Percentiles rank a stretch among this genome's conserved stretches.
These are phyloP conservation scores for Hygrophila difformis DNA, from an alignment of 257 asterid genomes.

Conservation along the genomic window DNA sequence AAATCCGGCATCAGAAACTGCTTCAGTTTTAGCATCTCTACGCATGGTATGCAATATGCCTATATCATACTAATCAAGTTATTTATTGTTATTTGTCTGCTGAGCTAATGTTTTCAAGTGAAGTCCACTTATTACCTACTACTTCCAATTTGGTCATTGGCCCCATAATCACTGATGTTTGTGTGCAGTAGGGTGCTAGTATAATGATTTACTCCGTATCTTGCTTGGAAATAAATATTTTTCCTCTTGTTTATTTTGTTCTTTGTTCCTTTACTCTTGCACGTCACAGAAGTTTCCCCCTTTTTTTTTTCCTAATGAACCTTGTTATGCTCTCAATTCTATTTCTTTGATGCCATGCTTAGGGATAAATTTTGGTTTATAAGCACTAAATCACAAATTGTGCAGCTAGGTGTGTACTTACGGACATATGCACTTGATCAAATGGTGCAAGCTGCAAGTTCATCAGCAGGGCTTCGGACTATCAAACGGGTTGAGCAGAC, in stretches of 20 bases:
- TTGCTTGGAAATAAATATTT: not conserved
- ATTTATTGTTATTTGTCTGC: slow-evolving; percentile 6
- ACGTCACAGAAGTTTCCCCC: no score
- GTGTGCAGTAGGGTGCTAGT: slow-evolving; percentile 1
- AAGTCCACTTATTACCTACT: not conserved
- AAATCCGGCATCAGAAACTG: slow-evolving; percentile 61
- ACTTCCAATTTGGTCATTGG: not conserved
- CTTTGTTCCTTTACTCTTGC: no score
- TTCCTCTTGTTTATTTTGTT: no score
- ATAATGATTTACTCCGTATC: not conserved
- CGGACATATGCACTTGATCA: slow-evolving; percentile 86
- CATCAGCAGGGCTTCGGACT: slow-evolving; percentile 94
- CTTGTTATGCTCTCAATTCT: not conserved
- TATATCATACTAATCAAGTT: no score
- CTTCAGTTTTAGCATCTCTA: slow-evolving; percentile 73
- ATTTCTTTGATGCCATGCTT: slow-evolving; percentile 3
- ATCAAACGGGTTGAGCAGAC: slow-evolving; percentile 95
- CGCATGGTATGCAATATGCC: slow-evolving; percentile 82
- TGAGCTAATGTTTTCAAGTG: not conserved
- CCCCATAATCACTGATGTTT: not conserved
- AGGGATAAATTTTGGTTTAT: no score
- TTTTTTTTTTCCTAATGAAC: no score
- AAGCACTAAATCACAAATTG: slow-evolving; percentile 12
- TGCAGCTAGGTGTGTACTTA: slow-evolving; percentile 88
- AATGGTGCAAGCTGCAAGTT: slow-evolving; percentile 99